These are phyloP conservation scores for Colletotrichum falcatum DNA, from an alignment of 2,329 filamentous ascomycete species.

Conservation along the genomic window DNA sequence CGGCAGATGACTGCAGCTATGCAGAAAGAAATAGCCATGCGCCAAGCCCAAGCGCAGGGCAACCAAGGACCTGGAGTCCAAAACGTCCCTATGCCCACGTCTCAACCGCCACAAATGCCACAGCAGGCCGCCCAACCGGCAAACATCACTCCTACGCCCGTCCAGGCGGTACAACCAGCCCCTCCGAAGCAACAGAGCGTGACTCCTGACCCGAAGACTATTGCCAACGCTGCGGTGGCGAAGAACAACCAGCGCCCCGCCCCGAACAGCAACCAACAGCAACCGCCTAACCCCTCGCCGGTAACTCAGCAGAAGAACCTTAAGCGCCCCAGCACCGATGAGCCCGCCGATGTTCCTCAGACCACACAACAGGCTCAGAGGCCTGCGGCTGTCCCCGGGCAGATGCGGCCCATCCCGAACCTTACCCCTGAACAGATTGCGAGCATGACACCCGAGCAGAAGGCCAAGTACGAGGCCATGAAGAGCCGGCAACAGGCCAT, in stretches of 20 bases:
- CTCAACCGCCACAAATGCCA: conserved; percentile 29
- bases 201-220: conserved; percentile 42
- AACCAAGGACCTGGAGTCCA: conserved; percentile 10
- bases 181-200: conserved; percentile 39
- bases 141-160: conserved; percentile 23
- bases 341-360: conserved; percentile 47
- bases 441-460: conserved; percentile 58
- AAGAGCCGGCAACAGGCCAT: conserved; percentile 43
- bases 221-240: conserved; percentile 29
- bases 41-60: conserved; percentile 33
- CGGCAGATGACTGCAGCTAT: conserved; percentile 38
- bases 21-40: conserved; percentile 39
- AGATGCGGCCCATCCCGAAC: conserved; percentile 43
- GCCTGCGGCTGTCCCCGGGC: conserved; percentile 14
- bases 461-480: conserved; percentile 57
- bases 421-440: conserved; percentile 55
- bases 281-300: conserved; percentile 54
- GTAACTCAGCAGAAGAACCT: conserved; percentile 58
- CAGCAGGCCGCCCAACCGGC: conserved; percentile 17
- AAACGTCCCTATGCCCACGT: conserved; percentile 14
- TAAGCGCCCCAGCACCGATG: conserved; percentile 64
- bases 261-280: conserved; percentile 50
- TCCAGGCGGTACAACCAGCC: conserved; percentile 22
- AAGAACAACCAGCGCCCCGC: conserved; percentile 48
- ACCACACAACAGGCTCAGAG: conserved; percentile 41